Base-by-base conservation (phyloP, 768 basidiomycete species). In the Lactifluus volemus region DNA sequence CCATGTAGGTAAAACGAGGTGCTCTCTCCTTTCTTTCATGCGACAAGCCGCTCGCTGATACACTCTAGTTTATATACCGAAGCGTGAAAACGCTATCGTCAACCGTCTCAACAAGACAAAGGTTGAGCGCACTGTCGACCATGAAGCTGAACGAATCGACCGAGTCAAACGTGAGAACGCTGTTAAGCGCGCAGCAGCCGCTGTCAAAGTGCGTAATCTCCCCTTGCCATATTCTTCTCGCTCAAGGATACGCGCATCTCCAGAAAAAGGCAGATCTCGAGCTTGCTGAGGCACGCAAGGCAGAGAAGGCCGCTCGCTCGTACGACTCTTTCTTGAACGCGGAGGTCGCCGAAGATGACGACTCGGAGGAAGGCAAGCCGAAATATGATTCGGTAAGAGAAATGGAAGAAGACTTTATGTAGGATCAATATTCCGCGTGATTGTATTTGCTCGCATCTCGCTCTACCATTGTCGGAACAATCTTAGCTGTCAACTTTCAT, bases 51-150 rank as follows among this genome's bases (percentile, higher is more conserved):
- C 54, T 47, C 32, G 57, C 29, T 9, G 7, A 9, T 49, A 7
- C 15, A 51, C 7, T 29, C 25, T 61, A 92, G 92, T 93, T 1
- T 80, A 96, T 68, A 77, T 98, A 7, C 71, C 79, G 1, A 84
- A 85, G 59, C 84, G 95, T 36, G 89, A 96, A 65, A 99, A 99
- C 70, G 66, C 78, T 3, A 89, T 96, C 60, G 89, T 98, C 38
- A 98, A 98, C 69, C 84, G 95, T 30, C 76, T 98, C 47, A 94
- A 91, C 74, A 97, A 96, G 76, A 98, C 95, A 14, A 98, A 95
- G 68, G 75, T 82, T 53, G 92, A 92, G 73, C 80, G 78, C 32
- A 79, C 81, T 39, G 91, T 97, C 25, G 91, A 98, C 67, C 95
- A 98, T 68, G 96, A 98, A 69, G 84, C 87, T 66, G 95, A 96